Evolutionary conservation across 139 green algal genomes (phyloP), one percentile per base, ranked within the genome.

Genomic region (Pleodorina starrii): DNA sequence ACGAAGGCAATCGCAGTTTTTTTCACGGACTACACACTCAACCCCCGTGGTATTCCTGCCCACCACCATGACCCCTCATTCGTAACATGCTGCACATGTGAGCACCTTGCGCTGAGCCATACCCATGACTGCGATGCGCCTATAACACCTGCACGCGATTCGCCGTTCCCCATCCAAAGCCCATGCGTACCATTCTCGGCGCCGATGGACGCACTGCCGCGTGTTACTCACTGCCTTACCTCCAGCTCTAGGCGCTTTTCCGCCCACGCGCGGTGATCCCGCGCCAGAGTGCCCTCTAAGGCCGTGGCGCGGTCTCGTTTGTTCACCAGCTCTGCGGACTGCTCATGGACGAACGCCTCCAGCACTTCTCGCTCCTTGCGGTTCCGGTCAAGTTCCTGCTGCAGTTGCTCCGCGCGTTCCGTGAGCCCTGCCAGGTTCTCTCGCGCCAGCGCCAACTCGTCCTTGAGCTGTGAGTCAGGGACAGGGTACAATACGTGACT

Each of bases 361-460:
- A 91, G 85, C 54, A 81, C 46, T 11, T n/a, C 66, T 10, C 63
- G 82, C n/a, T 88, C 44, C 44, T 21, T 25, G 0, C 9, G 43
- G 32, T 6, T 38, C 0, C 14, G 66, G 17, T 57, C 38, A 43
- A 92, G 50, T 72, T 89, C 63, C 29, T 43, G 83, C 21, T 57
- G 60, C 21, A 43, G 46, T n/a, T 48, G n/a, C n/a, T n/a, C n/a
- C n/a, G n/a, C n/a, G n/a, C n/a, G n/a, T n/a, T n/a, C n/a, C n/a
- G n/a, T n/a, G n/a, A n/a, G n/a, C n/a, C n/a, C n/a, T n/a, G n/a
- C n/a, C n/a, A n/a, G n/a, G n/a, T n/a, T n/a, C n/a, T n/a, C n/a
- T n/a, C n/a, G n/a, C n/a, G n/a, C n/a, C n/a, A n/a, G 42, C 12
- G 86, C 63, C 23, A 91, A 71, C 27, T 72, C 86, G 12, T 76